Conservation (phyloP, 2,329 filamentous ascomycete genomes). For the Nemania sp. region DNA sequence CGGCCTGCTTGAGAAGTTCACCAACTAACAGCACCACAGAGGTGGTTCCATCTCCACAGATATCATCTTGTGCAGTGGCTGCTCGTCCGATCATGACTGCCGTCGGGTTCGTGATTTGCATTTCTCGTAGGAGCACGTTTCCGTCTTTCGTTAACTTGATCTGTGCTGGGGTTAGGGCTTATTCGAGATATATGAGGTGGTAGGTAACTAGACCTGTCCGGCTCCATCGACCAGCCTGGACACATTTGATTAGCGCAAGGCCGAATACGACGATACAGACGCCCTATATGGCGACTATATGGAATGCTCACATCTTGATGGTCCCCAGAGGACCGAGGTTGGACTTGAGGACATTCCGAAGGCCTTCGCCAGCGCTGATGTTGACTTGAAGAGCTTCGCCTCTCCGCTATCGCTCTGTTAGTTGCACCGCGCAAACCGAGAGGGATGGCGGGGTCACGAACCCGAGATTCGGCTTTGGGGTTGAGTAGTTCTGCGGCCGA, state of each 20-base stretch:
- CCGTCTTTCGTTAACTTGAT: slow-evolving; percentile 99
- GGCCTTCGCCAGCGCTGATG: slow-evolving; percentile 92
- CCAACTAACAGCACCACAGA: slow-evolving; percentile 94
- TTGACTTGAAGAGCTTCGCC: slow-evolving; percentile 97
- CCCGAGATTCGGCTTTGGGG: slow-evolving; percentile 96
- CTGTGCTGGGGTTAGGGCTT: slow-evolving; percentile 47
- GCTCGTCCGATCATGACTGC: slow-evolving; percentile 83
- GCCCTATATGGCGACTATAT: neutral
- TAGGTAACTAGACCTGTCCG: slow-evolving; percentile 49
- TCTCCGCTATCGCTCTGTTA: slow-evolving; percentile 67
- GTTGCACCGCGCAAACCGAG: neutral
- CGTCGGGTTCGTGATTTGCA: slow-evolving; percentile 98
- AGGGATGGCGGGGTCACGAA: slow-evolving; percentile 41
- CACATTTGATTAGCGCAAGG: slow-evolving; percentile 26
- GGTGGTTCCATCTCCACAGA: slow-evolving; percentile 96
- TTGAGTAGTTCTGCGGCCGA: slow-evolving; percentile 98
- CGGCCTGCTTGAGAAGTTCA: slow-evolving; percentile 96
- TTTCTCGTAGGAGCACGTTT: slow-evolving; percentile 77
- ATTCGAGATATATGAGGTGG: neutral
- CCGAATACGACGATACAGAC: neutral
- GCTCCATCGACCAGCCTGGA: slow-evolving; percentile 69
- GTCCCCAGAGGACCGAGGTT: slow-evolving; percentile 93
- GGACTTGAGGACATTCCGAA: slow-evolving; percentile 92
- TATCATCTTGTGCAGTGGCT: slow-evolving; percentile 97
- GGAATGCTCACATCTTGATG: slow-evolving; percentile 78